Evolutionary conservation across 1,284 basidiomycete species (phyloP).

Genomic region (Tilletia horrida): DNA sequence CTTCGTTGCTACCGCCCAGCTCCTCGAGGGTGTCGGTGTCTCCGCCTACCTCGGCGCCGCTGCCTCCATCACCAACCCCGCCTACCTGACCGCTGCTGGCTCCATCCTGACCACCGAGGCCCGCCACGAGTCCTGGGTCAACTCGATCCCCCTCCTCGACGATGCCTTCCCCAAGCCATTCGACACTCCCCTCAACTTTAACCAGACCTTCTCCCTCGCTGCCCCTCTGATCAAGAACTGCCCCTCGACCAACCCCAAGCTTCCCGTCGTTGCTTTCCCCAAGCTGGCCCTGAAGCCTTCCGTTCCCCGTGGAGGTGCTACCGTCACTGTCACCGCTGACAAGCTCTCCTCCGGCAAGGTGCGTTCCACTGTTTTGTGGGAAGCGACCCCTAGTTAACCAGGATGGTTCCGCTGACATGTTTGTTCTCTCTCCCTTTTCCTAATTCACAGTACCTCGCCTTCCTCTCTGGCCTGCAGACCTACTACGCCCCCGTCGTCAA

Average conservation of each 20-base stretch:
- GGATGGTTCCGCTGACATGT: neutral
- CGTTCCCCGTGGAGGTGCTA: constrained; percentile 37
- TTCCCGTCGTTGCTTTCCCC: constrained; percentile 59
- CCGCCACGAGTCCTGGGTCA: constrained; percentile 39
- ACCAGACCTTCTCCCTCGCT: constrained; percentile 56
- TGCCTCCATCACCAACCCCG: constrained; percentile 56
- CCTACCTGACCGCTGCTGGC: constrained; percentile 37
- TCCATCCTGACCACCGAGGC: constrained; percentile 44
- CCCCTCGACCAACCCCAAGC: constrained; percentile 59
- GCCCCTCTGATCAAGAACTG: constrained; percentile 59
- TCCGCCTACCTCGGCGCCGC: constrained; percentile 63
- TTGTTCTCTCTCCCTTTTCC: neutral
- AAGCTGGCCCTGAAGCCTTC: constrained; percentile 55
- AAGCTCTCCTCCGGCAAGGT: constrained; percentile 36
- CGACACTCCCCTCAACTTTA: constrained; percentile 61
- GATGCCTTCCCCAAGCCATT: constrained; percentile 34
- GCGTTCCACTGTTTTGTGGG: neutral
- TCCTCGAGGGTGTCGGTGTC: constrained; percentile 63
- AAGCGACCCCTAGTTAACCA: neutral
- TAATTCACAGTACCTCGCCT: constrained; percentile 53
- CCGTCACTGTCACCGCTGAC: constrained; percentile 52
- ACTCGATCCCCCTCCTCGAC: constrained; percentile 27
- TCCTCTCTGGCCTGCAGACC: constrained; percentile 57
- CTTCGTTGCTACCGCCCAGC: constrained; percentile 62
- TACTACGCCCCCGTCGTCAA: constrained; percentile 39